Evolutionary conservation across 306 rosid genomes (phyloP).

Genomic region (Hippophae tibetana): DNA sequence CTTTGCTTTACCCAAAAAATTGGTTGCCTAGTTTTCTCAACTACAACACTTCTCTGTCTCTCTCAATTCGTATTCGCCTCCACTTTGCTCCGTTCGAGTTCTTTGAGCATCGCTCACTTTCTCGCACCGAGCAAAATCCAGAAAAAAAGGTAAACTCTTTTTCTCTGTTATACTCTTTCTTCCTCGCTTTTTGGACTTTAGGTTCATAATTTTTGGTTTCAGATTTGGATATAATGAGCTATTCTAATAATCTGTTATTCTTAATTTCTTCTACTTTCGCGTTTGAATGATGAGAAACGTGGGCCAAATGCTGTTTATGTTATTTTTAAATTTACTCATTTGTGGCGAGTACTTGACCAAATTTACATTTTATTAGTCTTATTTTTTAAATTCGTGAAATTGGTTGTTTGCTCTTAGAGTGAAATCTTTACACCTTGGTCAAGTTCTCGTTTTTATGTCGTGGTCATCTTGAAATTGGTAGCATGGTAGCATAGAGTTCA

Average conservation of each 20-base stretch:
- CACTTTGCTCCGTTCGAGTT: conserved; percentile 6
- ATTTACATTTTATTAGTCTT: too few relatives aligned
- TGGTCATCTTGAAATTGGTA: too few relatives aligned
- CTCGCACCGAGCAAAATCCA: neutral
- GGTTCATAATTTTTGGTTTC: conserved; percentile 1
- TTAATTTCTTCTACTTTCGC: neutral
- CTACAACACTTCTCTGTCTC: neutral
- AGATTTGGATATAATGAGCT: conserved; percentile 15
- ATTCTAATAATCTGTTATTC: neutral
- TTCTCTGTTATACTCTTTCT: neutral
- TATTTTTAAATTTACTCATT: too few relatives aligned
- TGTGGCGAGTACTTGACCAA: too few relatives aligned
- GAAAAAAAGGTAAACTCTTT: conserved; percentile 8
- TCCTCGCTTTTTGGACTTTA: neutral
- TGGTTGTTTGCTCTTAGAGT: too few relatives aligned
- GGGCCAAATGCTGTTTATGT: too few relatives aligned
- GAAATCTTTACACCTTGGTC: too few relatives aligned
- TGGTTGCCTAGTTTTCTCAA: neutral
- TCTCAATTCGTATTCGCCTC: conserved; percentile 16
- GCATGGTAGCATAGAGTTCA: too few relatives aligned
- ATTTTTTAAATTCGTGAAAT: too few relatives aligned
- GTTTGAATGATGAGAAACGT: too few relatives aligned
- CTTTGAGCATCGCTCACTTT: conserved; percentile 5
- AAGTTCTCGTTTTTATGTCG: too few relatives aligned
- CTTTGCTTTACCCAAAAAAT: neutral